Base-by-base conservation (phyloP, 345 rosid species). In the Lagerstroemia speciosa region DNA sequence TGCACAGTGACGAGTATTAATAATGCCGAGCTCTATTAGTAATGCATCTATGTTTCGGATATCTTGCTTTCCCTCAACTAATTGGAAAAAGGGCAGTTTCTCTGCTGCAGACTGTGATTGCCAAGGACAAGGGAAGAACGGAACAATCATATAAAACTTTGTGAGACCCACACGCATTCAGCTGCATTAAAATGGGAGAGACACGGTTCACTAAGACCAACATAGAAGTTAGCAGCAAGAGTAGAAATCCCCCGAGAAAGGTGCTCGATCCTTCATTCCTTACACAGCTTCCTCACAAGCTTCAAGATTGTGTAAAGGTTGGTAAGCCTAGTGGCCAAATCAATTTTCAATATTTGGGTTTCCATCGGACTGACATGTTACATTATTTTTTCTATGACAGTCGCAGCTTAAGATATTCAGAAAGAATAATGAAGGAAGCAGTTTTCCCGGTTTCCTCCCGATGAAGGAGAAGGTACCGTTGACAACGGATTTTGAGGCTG, bases 231-330 rank as follows among this genome's bases (percentile, higher is more conserved):
- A 34, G 75, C 62, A 80, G 40, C n/a, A 67, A 66, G 64, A 75
- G 72, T 60, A 73, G 73, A 68, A 80, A 72, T 65, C 68, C 77
- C 45, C 68, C 73, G 43, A 65, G 60, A 14, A 83, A 75, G 71
- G 78, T 73, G 67, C 78, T 87, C 67, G 83, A 90, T 83, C 90
- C 90, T 19, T 82, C 86, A 68, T 70, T 83, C 76, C 73, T 92
- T 57, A 73, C 58, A 71, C 85, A 82, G 64, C 75, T 92, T 40
- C 91, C 88, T 41, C 78, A 74, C 73, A 88, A 82, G 77, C 80
- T 93, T 73, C 74, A 70, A 19, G 72, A 71, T 50, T 11, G 77
- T 70, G 32, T 88, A 40, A 79, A 87, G 66, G 75, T 72, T 27
- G 33, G 40, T 26, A 58, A 52, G 53, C 14, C 65, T 43, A 0